Conservation (phyloP, 345 rosid genomes). For the Populus davidiana region DNA sequence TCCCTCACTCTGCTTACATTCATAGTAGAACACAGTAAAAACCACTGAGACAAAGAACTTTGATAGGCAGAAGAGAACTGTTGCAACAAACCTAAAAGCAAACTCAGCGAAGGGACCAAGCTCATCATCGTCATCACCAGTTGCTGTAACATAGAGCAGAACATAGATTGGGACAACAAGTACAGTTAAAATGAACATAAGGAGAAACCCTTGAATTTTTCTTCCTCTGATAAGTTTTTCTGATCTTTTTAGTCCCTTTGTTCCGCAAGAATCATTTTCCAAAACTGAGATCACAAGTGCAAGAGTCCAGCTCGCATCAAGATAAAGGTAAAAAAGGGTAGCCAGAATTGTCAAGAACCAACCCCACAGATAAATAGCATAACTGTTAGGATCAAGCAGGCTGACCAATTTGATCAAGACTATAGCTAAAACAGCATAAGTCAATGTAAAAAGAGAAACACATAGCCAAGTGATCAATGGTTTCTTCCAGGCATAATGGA, state of each 20-base stretch:
- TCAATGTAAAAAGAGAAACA: slow-evolving; percentile 1
- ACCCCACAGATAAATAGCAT: not conserved
- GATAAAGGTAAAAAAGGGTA: slow-evolving; percentile 1
- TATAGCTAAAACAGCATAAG: not conserved
- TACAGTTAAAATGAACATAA: slow-evolving; percentile 4
- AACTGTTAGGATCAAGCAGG: too few species aligned
- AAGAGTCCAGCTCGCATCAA: slow-evolving; percentile 8
- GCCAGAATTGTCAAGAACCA: not conserved
- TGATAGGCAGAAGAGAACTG: not conserved
- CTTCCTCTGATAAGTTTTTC: slow-evolving; percentile 6
- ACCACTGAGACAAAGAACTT: slow-evolving; percentile 10
- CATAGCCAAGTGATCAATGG: slow-evolving; percentile 15
- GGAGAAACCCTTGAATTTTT: slow-evolving; percentile 6
- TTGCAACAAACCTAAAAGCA: slow-evolving; percentile 13
- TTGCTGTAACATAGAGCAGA: slow-evolving; percentile 1
- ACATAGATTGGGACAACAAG: slow-evolving; percentile 14
- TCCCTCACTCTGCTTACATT: slow-evolving; percentile 1
- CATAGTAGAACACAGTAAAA: slow-evolving; percentile 15
- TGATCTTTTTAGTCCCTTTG: not conserved
- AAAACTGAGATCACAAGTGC: slow-evolving; percentile 7
- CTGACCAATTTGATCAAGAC: not conserved
- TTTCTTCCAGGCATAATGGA: slow-evolving; percentile 4
- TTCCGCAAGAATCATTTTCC: not conserved
- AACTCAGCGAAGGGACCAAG: slow-evolving; percentile 7
- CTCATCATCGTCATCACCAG: slow-evolving; percentile 12